These are phyloP conservation scores for Coriaria nepalensis DNA, from an alignment of 306 rosid species.

Conservation along the genomic window DNA sequence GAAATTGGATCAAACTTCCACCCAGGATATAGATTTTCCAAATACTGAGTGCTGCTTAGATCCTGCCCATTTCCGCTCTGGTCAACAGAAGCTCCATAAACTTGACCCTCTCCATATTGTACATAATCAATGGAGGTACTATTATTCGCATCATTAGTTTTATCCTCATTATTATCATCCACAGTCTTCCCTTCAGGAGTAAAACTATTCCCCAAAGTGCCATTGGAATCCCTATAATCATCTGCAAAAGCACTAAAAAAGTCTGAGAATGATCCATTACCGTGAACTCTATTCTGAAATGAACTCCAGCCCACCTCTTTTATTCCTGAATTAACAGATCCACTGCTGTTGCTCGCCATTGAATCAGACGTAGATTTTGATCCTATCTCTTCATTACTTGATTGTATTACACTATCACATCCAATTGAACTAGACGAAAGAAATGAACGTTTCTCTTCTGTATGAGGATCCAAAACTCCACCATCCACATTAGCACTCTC, in stretches of 20 bases:
- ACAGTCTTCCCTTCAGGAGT: constrained; percentile 16
- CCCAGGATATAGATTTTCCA: too few species aligned
- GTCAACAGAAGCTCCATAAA: constrained; percentile 26
- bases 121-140: constrained; percentile 20
- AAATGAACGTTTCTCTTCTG: constrained; percentile 15
- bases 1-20: too few species aligned
- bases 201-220: constrained; percentile 9
- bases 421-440: constrained; percentile 21
- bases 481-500: constrained; percentile 15
- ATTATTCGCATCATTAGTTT: constrained; percentile 18
- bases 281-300: constrained; percentile 38
- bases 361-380: constrained; percentile 12
- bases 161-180: constrained; percentile 18
- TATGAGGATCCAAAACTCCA: constrained; percentile 14
- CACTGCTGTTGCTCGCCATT: constrained; percentile 17
- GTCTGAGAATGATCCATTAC: constrained; percentile 58
- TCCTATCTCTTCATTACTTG: constrained; percentile 19
- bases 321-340: constrained; percentile 25
- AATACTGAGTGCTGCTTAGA: too few species aligned
- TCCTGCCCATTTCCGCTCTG: too few species aligned
- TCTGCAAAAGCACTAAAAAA: constrained; percentile 55
- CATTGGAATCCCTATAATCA: constrained; percentile 27
- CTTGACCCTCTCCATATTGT: constrained; percentile 34
- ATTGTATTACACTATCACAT: constrained; percentile 16
- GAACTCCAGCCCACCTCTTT: constrained; percentile 77